Percentiles rank a stretch among this genome's conserved stretches.
These are phyloP conservation scores for Favolaschia claudopus DNA, from an alignment of 768 basidiomycete species.

Conservation along the genomic window DNA sequence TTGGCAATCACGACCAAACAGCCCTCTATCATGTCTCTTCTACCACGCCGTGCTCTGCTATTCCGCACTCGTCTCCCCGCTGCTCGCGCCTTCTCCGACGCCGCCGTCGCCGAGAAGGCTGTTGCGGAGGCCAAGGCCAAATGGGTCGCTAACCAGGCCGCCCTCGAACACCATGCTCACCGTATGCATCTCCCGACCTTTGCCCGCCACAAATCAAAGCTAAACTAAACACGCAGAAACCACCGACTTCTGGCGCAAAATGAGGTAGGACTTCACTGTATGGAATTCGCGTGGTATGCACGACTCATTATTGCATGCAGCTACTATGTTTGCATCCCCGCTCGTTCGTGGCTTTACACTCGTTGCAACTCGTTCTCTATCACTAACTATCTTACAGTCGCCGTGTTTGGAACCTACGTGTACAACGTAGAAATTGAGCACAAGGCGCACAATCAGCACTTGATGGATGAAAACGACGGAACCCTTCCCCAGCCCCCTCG, in stretches of 20 bases:
- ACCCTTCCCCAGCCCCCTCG: slow-evolving; percentile 71
- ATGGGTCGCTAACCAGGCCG: slow-evolving; percentile 61
- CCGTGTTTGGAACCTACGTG: slow-evolving; percentile 59
- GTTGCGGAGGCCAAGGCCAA: slow-evolving; percentile 41
- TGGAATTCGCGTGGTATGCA: slow-evolving; percentile 16
- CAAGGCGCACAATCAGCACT: slow-evolving; percentile 71
- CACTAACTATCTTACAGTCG: slow-evolving; percentile 42
- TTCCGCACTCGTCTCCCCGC: slow-evolving; percentile 51
- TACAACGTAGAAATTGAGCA: slow-evolving; percentile 71
- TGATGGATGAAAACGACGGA: slow-evolving; percentile 77
- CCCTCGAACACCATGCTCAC: slow-evolving; percentile 70
- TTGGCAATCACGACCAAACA: slow-evolving; percentile 40
- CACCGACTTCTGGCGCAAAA: slow-evolving; percentile 84
- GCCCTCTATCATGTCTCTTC: slow-evolving; percentile 61
- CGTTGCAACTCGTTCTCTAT: neutral
- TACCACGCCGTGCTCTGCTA: slow-evolving; percentile 57
- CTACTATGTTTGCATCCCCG: slow-evolving; percentile 78
- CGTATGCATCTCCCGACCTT: slow-evolving; percentile 56
- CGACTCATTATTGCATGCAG: slow-evolving; percentile 47
- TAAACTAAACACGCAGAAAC: slow-evolving; percentile 60
- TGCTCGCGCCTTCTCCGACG: slow-evolving; percentile 46
- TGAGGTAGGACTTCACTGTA: slow-evolving; percentile 63
- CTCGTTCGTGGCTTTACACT: slow-evolving; percentile 59
- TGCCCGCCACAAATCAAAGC: neutral
- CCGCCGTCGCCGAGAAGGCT: slow-evolving; percentile 49